phyloP scores from a whole-genome alignment of 345 rosid species.

The Anacardium occidentale region DNA sequence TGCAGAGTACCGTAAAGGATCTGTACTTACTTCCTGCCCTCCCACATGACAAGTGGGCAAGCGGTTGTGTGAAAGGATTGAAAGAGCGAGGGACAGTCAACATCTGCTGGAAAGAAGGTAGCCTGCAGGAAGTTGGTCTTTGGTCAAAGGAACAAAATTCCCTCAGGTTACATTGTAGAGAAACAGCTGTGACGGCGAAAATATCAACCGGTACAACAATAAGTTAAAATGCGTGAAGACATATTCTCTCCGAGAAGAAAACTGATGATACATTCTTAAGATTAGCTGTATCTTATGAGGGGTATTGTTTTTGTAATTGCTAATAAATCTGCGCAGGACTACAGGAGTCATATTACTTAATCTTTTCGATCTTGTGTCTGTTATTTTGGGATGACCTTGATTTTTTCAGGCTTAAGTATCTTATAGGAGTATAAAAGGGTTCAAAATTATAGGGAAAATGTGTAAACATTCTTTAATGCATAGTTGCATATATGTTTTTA shows the following conservation, averaged over 20 bases:
- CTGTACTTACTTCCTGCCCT: conserved; percentile 85
- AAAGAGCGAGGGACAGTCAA: conserved; percentile 81
- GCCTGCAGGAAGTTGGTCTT: conserved; percentile 65
- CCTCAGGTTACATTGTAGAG: conserved; percentile 51
- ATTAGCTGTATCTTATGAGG: background rate
- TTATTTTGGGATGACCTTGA: background rate
- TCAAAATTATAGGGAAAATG: background rate
- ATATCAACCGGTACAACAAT: conserved; percentile 51
- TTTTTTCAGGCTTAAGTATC: background rate
- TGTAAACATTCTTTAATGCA: background rate
- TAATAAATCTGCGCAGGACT: background rate
- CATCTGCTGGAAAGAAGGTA: conserved; percentile 76
- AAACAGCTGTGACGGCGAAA: conserved; percentile 36
- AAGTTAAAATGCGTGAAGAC: conserved; percentile 47
- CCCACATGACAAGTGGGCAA: conserved; percentile 75
- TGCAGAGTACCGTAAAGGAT: conserved; percentile 74
- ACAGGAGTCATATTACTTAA: background rate
- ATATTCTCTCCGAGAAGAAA: conserved; percentile 4
- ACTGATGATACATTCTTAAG: background rate
- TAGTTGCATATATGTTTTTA: too few relatives aligned
- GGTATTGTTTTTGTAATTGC: background rate
- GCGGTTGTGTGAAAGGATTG: conserved; percentile 69
- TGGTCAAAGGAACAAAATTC: conserved; percentile 43
- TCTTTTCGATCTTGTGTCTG: background rate
- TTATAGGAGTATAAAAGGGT: background rate